Conservation (phyloP, 2,329 filamentous ascomycete genomes). For the Colletotrichum orbiculare region DNA sequence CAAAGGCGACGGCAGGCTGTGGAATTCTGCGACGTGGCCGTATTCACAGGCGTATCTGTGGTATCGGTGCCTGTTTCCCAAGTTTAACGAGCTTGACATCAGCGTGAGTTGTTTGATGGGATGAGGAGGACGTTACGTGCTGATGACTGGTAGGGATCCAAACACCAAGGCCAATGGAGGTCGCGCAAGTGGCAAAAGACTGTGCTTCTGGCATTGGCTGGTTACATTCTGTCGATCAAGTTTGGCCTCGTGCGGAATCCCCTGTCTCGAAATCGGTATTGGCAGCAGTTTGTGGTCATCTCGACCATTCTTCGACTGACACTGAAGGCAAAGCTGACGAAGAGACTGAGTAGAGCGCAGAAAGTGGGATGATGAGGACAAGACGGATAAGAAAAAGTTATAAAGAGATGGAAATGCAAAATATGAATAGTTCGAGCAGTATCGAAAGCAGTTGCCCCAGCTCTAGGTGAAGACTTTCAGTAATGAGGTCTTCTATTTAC, state of each 20-base stretch:
- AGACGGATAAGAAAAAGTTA: too few relatives aligned
- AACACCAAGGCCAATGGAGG: not conserved
- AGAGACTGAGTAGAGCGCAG: too few relatives aligned
- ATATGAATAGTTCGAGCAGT: too few relatives aligned
- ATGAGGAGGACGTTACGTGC: not conserved
- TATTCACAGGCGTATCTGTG: slow-evolving; percentile 49
- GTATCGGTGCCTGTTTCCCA: slow-evolving; percentile 50
- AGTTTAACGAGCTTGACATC: slow-evolving; percentile 46
- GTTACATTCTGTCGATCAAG: not conserved
- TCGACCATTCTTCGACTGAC: too few relatives aligned
- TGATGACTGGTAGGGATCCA: not conserved
- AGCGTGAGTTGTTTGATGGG: slow-evolving; percentile 42
- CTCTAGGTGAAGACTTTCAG: too few relatives aligned
- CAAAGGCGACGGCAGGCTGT: slow-evolving; percentile 39
- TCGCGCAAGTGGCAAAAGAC: not conserved
- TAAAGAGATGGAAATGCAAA: too few relatives aligned
- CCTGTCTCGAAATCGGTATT: not conserved
- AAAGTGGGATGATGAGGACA: too few relatives aligned
- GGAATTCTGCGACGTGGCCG: slow-evolving; percentile 51
- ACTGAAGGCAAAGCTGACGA: too few relatives aligned
- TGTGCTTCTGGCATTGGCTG: not conserved
- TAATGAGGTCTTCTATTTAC: too few relatives aligned
- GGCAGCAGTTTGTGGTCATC: slow-evolving; percentile 1
- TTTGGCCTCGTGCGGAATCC: slow-evolving; percentile 1
- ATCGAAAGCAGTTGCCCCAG: too few relatives aligned